phyloP scores from a whole-genome alignment of 805 yeast genomes.

The Pichia cephalocereana region DNA sequence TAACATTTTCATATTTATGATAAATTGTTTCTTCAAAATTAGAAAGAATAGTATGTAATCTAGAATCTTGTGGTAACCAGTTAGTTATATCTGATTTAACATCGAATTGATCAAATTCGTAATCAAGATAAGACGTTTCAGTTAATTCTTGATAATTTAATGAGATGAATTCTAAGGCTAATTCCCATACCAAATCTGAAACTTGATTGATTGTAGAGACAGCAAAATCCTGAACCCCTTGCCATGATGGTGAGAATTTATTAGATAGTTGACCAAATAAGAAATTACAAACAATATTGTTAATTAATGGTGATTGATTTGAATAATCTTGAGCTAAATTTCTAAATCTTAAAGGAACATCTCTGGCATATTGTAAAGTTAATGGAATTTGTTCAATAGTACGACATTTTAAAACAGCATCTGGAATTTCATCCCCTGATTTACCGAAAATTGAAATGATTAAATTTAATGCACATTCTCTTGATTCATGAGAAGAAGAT shows the following conservation, averaged over 20 bases:
- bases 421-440: conserved; percentile 17
- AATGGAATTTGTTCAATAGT: conserved; percentile 67
- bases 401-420: conserved; percentile 32
- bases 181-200: conserved; percentile 46
- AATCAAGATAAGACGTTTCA: conserved; percentile 13
- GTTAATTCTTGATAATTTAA: conserved; percentile 12
- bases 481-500: conserved; percentile 40
- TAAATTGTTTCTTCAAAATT: conserved; percentile 19
- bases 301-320: conserved; percentile 18
- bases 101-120: conserved; percentile 8
- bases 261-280: conserved; percentile 65
- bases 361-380: conserved; percentile 62
- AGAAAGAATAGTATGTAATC: conserved; percentile 35
- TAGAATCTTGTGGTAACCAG: conserved; percentile 39
- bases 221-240: conserved; percentile 56
- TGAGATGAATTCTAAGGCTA: conserved; percentile 31
- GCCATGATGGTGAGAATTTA: conserved; percentile 81
- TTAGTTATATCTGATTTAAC: conserved; percentile 9
- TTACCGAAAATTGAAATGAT: conserved; percentile 36
- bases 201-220: conserved; percentile 36
- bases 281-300: conserved; percentile 35
- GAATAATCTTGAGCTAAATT: conserved; percentile 39
- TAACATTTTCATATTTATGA: conserved; percentile 26
- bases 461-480: conserved; percentile 34
- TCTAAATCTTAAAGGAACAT: conserved; percentile 61